A percentile compares a stretch with the other conserved stretches of the same genome.
Conservation (phyloP, 2,329 filamentous ascomycete genomes). For the Fusarium palustre region DNA sequence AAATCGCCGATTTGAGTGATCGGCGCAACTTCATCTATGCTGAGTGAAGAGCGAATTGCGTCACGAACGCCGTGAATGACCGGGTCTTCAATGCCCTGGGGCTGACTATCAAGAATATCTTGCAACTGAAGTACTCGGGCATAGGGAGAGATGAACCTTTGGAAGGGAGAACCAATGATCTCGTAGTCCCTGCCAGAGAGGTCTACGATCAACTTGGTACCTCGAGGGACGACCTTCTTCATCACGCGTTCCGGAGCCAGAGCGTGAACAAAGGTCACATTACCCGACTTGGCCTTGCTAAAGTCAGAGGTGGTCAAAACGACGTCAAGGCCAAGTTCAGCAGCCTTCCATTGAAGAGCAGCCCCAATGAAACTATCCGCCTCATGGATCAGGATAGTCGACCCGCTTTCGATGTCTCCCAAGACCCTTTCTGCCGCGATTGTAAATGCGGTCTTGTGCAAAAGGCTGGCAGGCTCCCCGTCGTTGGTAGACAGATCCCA, state of each 20-base stretch:
- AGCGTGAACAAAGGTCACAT: background rate
- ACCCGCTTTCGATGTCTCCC: background rate
- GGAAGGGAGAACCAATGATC: background rate
- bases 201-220: background rate
- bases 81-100: background rate
- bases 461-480: background rate
- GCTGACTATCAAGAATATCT: background rate
- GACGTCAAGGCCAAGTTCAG: background rate
- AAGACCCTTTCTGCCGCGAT: background rate
- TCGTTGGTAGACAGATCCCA: slow-evolving; percentile 4
- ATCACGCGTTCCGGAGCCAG: background rate
- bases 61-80: slow-evolving; percentile 3
- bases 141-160: background rate
- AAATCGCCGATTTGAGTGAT: background rate
- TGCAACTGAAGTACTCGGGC: background rate
- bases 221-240: background rate
- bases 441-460: background rate
- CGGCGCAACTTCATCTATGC: background rate
- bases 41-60: background rate
- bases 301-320: background rate
- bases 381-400: background rate
- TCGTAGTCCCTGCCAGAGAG: background rate
- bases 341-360: background rate
- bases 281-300: background rate
- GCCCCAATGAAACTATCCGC: background rate